A percentile compares a stretch with the other conserved stretches of the same genome.
phyloP scores from a whole-genome alignment of 106 monocot genomes.

The Phalaenopsis equestris region DNA sequence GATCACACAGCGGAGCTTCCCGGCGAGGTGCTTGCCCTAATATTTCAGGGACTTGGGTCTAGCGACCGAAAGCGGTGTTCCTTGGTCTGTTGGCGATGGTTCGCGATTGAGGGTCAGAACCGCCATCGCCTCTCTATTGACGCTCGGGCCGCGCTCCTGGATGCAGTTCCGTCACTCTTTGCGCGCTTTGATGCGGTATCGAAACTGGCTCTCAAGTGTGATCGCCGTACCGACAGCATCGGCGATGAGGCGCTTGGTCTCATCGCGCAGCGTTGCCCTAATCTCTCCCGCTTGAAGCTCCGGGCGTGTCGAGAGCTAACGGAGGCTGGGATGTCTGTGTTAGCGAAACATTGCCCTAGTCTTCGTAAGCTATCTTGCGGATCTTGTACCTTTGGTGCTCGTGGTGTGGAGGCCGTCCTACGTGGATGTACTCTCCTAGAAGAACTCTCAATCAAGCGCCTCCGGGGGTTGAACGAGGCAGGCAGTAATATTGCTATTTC shows the following conservation, averaged over 20 bases:
- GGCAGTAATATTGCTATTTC: background rate
- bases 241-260: slow-evolving; percentile 47
- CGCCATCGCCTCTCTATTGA: slow-evolving; percentile 64
- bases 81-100: slow-evolving; percentile 77
- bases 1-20: slow-evolving; percentile 52
- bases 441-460: slow-evolving; percentile 69
- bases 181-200: slow-evolving; percentile 48
- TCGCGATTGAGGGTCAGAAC: slow-evolving; percentile 47
- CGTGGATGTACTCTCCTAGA: slow-evolving; percentile 39
- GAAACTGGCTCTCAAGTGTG: slow-evolving; percentile 67
- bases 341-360: slow-evolving; percentile 39
- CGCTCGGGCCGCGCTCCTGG: slow-evolving; percentile 42
- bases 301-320: slow-evolving; percentile 62
- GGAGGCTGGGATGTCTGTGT: slow-evolving; percentile 38
- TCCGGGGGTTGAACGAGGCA: slow-evolving; percentile 38
- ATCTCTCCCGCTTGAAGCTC: slow-evolving; percentile 63
- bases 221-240: slow-evolving; percentile 54
- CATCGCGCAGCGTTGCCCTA: slow-evolving; percentile 38
- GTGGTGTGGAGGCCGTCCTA: slow-evolving; percentile 63
- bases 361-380: slow-evolving; percentile 69
- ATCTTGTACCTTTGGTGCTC: slow-evolving; percentile 61
- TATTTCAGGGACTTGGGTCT: slow-evolving; percentile 49
- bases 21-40: slow-evolving; percentile 69
- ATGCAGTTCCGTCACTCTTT: slow-evolving; percentile 28
- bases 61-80: slow-evolving; percentile 77